Percentiles rank a stretch among this genome's conserved stretches.
These are phyloP conservation scores for Globisporangium rhizosaccharum DNA, from an alignment of 352 stramenopile genomes.

Conservation along the genomic window DNA sequence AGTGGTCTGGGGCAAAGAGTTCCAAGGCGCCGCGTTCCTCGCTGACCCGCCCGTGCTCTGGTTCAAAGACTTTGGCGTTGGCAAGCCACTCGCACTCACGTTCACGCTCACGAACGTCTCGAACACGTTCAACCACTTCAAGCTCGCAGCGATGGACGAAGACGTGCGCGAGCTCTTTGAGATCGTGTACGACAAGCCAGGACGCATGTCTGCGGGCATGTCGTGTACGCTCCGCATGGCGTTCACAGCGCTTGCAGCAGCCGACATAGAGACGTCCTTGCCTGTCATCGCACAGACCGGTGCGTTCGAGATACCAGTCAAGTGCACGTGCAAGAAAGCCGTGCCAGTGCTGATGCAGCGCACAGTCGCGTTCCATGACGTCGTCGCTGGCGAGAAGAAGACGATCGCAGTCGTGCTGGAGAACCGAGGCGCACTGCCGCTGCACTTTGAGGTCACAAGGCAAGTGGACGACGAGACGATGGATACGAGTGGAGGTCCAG, in stretches of 20 bases:
- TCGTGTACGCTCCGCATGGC: conserved; percentile 62
- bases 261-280: conserved; percentile 65
- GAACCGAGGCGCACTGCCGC: conserved; percentile 69
- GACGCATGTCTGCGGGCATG: conserved; percentile 89
- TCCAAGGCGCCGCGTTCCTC: conserved; percentile 76
- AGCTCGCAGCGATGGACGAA: conserved; percentile 68
- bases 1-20: conserved; percentile 77
- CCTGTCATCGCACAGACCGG: conserved; percentile 74
- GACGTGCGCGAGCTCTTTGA: conserved; percentile 82
- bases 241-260: conserved; percentile 53
- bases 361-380: conserved; percentile 49
- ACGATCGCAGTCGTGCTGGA: conserved; percentile 45
- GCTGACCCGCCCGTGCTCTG: conserved; percentile 67
- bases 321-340: conserved; percentile 79
- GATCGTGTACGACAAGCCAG: conserved; percentile 81
- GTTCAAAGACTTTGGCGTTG: conserved; percentile 91
- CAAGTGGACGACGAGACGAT: background rate
- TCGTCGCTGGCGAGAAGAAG: conserved; percentile 77
- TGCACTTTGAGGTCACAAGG: conserved; percentile 35
- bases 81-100: conserved; percentile 36
- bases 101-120: conserved; percentile 90
- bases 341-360: conserved; percentile 49
- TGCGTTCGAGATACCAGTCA: conserved; percentile 67
- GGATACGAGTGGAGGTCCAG: conserved; percentile 1
- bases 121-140: conserved; percentile 91